phyloP scores from a whole-genome alignment of 306 rosid genomes.

The Hippophae gyantsensis region DNA sequence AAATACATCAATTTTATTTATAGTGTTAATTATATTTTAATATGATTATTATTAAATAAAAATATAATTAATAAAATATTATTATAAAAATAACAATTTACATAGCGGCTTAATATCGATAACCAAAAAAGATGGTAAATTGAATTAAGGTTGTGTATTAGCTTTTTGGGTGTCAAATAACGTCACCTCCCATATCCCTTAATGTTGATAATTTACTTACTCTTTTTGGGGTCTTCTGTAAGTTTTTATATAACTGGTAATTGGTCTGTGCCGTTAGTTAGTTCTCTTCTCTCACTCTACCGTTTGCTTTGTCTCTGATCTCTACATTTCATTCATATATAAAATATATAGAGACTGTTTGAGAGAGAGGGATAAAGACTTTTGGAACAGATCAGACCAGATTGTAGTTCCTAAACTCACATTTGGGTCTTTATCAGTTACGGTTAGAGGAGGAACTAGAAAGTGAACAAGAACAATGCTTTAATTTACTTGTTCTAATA shows the following conservation, averaged over 20 bases:
- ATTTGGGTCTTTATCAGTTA: slow-evolving; percentile 42
- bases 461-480: background rate
- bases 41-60: too few relatives aligned
- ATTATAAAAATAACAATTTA: too few relatives aligned
- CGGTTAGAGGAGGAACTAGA: slow-evolving; percentile 42
- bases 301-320: slow-evolving; percentile 6
- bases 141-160: too few relatives aligned
- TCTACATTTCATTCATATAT: slow-evolving; percentile 1
- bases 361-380: slow-evolving; percentile 19
- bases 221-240: slow-evolving; percentile 18
- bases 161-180: too few relatives aligned
- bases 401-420: slow-evolving; percentile 1
- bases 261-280: slow-evolving; percentile 30
- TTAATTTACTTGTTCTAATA: slow-evolving; percentile 16
- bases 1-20: too few relatives aligned
- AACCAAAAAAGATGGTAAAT: too few relatives aligned
- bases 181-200: background rate
- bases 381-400: slow-evolving; percentile 1
- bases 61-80: too few relatives aligned
- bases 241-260: background rate
- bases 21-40: too few relatives aligned
- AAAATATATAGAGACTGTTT: background rate
- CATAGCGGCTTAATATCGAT: too few relatives aligned
- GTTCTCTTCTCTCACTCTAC: slow-evolving; percentile 10
- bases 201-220: background rate